Base-by-base conservation (phyloP, 805 yeast species). In the Henningerozyma blattae region DNA sequence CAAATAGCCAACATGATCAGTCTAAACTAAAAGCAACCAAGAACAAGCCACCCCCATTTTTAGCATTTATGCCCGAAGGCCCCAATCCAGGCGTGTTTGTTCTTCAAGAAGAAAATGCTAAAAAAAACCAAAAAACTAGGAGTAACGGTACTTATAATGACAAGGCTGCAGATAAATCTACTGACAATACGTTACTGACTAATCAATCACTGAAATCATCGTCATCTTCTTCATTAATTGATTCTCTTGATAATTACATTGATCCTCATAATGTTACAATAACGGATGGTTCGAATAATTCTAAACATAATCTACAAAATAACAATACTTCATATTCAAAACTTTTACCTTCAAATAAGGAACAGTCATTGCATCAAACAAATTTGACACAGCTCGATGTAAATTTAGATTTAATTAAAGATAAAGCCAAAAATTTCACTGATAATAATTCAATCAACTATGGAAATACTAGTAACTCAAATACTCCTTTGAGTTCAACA, bases 41-140 rank as follows among this genome's bases (percentile, higher is more conserved):
- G n/a, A n/a, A n/a, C n/a, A n/a, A n/a, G n/a, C n/a, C n/a, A n/a
- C n/a, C n/a, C n/a, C 34, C 38, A n/a, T 37, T 42, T 22, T 30
- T 42, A 30, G 34, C 41, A 12, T 42, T 42, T 30, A 30, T 40
- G 30, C 39, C 44, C 13, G 44, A 42, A 17, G 41, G 41, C 6
- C 42, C 43, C 27, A 35, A 28, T 27, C 22, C 35, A 2, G 27
- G 27, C 7, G 10, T 15, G 5, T 24, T 24, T n/a, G 14, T 24
- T 12, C 15, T 24, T 24, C 27, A 24, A 24, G 27, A 24, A n/a
- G 27, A 24, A 12, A 13, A 34, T 24, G 17, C 18, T 22, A 8
- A 34, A 30, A 14, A 28, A 26, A 22, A 20, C 8, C 12, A 20
- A 9, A 12, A 20, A 20, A 9, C 24, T 20, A 12, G 8, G 8